Evolutionary conservation across 148 eudicot genomes (phyloP).

Genomic region (Bassia scoparia): DNA sequence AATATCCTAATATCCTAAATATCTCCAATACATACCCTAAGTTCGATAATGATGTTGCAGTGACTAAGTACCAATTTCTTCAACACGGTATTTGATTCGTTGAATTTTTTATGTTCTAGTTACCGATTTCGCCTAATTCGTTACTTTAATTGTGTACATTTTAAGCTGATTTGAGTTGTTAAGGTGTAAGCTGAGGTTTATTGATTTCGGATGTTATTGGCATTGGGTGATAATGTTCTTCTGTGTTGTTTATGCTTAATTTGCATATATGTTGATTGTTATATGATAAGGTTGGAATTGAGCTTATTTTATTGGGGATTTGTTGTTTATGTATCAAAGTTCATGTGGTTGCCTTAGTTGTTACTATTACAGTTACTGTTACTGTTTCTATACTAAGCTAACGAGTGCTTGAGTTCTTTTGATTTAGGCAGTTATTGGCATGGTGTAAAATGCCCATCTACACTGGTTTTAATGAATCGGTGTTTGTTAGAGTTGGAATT

Average conservation of each 20-base stretch:
- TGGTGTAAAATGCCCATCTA: background rate
- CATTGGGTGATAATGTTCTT: too few species aligned
- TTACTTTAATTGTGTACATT: slow-evolving; percentile 2
- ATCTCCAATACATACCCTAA: slow-evolving; percentile 43
- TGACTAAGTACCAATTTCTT: slow-evolving; percentile 33
- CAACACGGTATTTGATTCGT: slow-evolving; percentile 24
- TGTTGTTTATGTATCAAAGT: too few species aligned
- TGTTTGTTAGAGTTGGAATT: background rate
- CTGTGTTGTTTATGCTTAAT: too few species aligned
- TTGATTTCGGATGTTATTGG: too few species aligned
- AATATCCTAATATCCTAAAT: too few species aligned
- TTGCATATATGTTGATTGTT: too few species aligned
- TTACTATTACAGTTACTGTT: too few species aligned
- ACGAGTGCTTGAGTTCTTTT: background rate
- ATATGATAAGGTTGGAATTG: too few species aligned
- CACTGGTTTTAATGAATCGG: background rate
- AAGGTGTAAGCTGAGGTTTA: too few species aligned
- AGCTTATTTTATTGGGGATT: too few species aligned
- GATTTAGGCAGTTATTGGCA: background rate
- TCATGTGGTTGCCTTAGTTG: too few species aligned
- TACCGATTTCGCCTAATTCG: background rate
- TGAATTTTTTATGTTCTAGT: background rate
- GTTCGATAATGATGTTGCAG: slow-evolving; percentile 12
- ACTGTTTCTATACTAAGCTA: too few species aligned
- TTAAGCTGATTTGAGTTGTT: background rate